phyloP scores from a whole-genome alignment of 83 land plant genomes.

The Picea engelmannii region DNA sequence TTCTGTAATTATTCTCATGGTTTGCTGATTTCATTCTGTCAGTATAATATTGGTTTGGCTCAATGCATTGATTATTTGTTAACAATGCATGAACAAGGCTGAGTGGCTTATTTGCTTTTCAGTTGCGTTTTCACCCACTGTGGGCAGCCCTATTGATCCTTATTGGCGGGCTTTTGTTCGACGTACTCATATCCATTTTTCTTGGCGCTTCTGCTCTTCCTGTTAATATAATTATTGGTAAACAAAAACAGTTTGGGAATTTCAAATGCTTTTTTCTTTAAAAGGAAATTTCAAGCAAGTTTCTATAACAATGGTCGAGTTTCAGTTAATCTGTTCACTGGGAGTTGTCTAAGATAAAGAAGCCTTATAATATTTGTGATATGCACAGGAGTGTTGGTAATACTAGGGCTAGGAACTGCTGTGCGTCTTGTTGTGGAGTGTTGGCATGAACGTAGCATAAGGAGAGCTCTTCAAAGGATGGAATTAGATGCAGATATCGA shows the following conservation, averaged over 20 bases:
- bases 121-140: constrained; percentile 86
- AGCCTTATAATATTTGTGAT: neutral
- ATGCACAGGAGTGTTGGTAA: constrained; percentile 77
- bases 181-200: constrained; percentile 84
- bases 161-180: constrained; percentile 83
- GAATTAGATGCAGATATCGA: constrained; percentile 21
- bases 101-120: constrained; percentile 2
- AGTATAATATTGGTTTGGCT: neutral
- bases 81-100: neutral
- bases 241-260: neutral
- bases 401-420: constrained; percentile 89
- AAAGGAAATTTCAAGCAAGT: neutral
- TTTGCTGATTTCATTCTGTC: constrained; percentile 1
- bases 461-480: constrained; percentile 53
- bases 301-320: neutral
- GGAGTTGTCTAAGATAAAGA: neutral
- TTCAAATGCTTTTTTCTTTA: too few relatives aligned
- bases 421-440: constrained; percentile 80
- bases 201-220: constrained; percentile 95
- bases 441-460: constrained; percentile 63
- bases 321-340: neutral
- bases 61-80: neutral
- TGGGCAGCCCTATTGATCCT: constrained; percentile 90
- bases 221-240: constrained; percentile 93
- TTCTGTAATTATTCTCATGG: neutral